Percentiles rank a stretch among this genome's conserved stretches.
phyloP scores from a whole-genome alignment of 2,329 filamentous ascomycete genomes.

The Botryotinia calthae region DNA sequence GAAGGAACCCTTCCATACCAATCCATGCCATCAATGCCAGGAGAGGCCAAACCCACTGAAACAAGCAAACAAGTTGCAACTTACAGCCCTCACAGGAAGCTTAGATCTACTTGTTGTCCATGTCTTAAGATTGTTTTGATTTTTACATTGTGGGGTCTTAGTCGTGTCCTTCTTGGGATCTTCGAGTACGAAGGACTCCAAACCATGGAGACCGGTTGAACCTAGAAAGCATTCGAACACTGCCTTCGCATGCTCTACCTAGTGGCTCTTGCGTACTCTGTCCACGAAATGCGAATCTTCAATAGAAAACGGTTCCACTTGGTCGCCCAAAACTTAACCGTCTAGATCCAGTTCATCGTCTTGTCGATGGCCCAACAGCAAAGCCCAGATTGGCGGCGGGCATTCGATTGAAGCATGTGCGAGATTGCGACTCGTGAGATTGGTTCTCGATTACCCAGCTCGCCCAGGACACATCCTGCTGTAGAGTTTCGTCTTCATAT shows the following conservation, averaged over 20 bases:
- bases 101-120: slow-evolving; percentile 10
- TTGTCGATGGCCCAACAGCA: background rate
- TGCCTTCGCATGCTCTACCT: slow-evolving; percentile 6
- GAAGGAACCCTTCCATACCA: background rate
- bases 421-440: slow-evolving; percentile 1
- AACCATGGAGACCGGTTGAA: background rate
- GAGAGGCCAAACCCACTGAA: background rate
- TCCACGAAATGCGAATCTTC: background rate
- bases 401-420: background rate
- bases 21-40: background rate
- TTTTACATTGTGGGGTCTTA: background rate
- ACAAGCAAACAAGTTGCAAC: background rate
- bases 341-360: background rate
- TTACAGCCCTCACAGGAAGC: background rate
- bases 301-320: slow-evolving; percentile 7
- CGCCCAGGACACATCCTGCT: background rate
- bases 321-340: background rate
- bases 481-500: background rate
- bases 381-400: slow-evolving; percentile 5
- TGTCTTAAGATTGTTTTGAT: slow-evolving; percentile 2
- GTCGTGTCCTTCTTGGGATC: slow-evolving; percentile 3
- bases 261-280: slow-evolving; percentile 15
- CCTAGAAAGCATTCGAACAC: background rate
- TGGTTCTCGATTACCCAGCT: background rate
- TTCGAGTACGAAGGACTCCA: background rate